These are phyloP conservation scores for Alternaria gansuensis DNA, from an alignment of 2,329 filamentous ascomycete genomes.

Conservation along the genomic window DNA sequence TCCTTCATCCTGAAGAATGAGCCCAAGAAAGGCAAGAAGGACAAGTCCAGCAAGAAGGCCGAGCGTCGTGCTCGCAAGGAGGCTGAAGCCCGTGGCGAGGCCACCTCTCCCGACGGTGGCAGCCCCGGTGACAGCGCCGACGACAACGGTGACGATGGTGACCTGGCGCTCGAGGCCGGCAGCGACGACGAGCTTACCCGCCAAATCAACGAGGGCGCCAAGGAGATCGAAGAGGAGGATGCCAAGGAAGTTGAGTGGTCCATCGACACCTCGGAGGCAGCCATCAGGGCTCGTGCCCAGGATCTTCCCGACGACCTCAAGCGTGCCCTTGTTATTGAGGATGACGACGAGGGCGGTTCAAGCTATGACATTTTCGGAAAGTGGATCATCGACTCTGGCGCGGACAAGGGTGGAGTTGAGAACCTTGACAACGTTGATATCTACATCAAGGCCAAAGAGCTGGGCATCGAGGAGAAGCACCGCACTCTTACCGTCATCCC, in stretches of 20 bases:
- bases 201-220: conserved; percentile 71
- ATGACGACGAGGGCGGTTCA: conserved; percentile 78
- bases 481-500: conserved; percentile 90
- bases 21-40: conserved; percentile 92
- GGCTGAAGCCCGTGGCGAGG: conserved; percentile 65
- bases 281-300: conserved; percentile 92
- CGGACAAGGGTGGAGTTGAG: conserved; percentile 74
- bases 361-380: conserved; percentile 92
- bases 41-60: conserved; percentile 94
- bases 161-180: conserved; percentile 72
- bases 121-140: conserved; percentile 73
- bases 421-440: conserved; percentile 89
- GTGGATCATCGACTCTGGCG: conserved; percentile 84
- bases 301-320: conserved; percentile 95
- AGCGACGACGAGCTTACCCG: conserved; percentile 94
- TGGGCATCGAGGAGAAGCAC: conserved; percentile 94
- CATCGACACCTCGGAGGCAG: conserved; percentile 94
- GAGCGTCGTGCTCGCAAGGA: conserved; percentile 84
- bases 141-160: conserved; percentile 71
- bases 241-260: conserved; percentile 92
- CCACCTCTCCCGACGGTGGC: conserved; percentile 62
- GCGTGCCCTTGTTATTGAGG: conserved; percentile 85
- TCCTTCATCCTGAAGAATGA: conserved; percentile 97
- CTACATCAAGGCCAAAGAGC: conserved; percentile 95
- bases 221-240: conserved; percentile 76